Conservation (phyloP, 176 grass and related monocot genomes). For the Zizania latifolia region DNA sequence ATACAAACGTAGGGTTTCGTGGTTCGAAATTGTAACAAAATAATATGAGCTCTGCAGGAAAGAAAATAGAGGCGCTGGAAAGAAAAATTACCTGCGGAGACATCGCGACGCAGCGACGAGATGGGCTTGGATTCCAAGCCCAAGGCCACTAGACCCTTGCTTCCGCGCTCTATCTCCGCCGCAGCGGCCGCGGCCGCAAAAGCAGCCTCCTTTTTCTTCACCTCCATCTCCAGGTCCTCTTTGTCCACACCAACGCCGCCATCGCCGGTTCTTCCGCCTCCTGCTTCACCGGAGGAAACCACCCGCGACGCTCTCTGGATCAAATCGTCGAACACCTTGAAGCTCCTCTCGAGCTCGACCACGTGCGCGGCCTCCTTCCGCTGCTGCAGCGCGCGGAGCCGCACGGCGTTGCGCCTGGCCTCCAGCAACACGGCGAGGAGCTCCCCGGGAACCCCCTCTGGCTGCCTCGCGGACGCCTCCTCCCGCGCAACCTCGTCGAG, state of each 20-base stretch:
- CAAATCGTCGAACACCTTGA: conserved; percentile 72
- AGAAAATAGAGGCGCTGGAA: not conserved
- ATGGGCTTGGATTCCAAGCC: conserved; percentile 24
- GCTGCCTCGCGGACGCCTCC: conserved; percentile 28
- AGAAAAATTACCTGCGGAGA: conserved; percentile 41
- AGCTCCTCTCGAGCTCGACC: conserved; percentile 65
- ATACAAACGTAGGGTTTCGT: not conserved
- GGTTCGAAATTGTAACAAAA: not conserved
- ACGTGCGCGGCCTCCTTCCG: conserved; percentile 75
- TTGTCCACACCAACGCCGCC: not conserved
- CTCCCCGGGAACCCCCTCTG: conserved; percentile 46
- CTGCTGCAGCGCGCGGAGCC: conserved; percentile 54
- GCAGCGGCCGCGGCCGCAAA: not conserved
- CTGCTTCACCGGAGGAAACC: conserved; percentile 19
- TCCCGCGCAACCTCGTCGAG: conserved; percentile 42
- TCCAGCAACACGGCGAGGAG: conserved; percentile 65
- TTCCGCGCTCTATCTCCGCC: conserved; percentile 28
- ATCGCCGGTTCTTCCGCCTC: not conserved
- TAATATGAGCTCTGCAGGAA: not conserved
- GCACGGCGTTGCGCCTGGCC: conserved; percentile 56
- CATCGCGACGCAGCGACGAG: conserved; percentile 36
- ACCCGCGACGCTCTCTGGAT: conserved; percentile 70
- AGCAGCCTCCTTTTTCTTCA: not conserved
- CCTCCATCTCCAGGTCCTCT: conserved; percentile 31
- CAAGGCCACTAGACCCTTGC: conserved; percentile 3